A percentile compares a stretch with the other conserved stretches of the same genome.
These are phyloP conservation scores for Botrytis aclada DNA, from an alignment of 2,329 filamentous ascomycete species.

Conservation along the genomic window DNA sequence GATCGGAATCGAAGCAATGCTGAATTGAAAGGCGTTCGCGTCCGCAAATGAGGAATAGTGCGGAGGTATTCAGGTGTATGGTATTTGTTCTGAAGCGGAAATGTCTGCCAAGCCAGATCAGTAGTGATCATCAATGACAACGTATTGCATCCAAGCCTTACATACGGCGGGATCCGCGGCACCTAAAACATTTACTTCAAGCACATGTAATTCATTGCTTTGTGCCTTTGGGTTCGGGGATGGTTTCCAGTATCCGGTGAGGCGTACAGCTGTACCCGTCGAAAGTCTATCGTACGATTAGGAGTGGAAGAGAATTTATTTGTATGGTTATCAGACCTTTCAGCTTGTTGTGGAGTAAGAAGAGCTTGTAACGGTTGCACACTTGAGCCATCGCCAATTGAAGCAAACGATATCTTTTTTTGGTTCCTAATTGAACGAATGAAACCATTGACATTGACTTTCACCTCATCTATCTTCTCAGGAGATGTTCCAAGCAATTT, in stretches of 20 bases:
- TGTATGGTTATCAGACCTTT: conserved; percentile 24
- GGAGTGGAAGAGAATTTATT: conserved; percentile 5
- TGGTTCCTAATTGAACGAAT: conserved; percentile 82
- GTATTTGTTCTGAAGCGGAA: conserved; percentile 95
- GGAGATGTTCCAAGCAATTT: conserved; percentile 54
- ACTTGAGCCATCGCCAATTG: conserved; percentile 84
- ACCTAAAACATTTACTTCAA: conserved; percentile 67
- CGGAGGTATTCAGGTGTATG: conserved; percentile 87
- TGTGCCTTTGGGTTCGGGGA: conserved; percentile 66
- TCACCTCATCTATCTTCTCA: conserved; percentile 47
- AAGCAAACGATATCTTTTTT: conserved; percentile 78
- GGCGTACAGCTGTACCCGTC: conserved; percentile 74
- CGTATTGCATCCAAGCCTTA: conserved; percentile 27
- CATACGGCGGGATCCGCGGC: conserved; percentile 75
- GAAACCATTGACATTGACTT: conserved; percentile 70
- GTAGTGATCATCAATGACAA: conserved; percentile 8
- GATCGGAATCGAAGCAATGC: conserved; percentile 80
- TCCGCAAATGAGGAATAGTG: conserved; percentile 80
- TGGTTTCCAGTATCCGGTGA: conserved; percentile 73
- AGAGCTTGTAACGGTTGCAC: conserved; percentile 66
- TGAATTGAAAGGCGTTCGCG: conserved; percentile 77
- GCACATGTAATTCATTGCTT: conserved; percentile 76
- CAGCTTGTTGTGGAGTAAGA: conserved; percentile 33
- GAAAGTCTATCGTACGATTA: conserved; percentile 58
- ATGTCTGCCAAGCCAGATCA: conserved; percentile 56